Base-by-base conservation (phyloP, 2,329 filamentous ascomycete genomes). In the Bisporella sp. region DNA sequence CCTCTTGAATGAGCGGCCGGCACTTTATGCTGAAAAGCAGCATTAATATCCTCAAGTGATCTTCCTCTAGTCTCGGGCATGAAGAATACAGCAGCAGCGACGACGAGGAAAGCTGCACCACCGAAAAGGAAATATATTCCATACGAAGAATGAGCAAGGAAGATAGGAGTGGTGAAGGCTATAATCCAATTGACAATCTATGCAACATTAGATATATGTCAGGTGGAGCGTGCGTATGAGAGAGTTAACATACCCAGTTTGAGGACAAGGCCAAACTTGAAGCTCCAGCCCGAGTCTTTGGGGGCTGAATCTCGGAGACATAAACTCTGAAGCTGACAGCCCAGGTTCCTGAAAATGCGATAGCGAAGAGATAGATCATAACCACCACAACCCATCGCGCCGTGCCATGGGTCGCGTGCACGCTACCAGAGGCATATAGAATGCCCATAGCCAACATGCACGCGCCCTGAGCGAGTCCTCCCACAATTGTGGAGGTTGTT, bases 301-400 rank as follows among this genome's bases (percentile, higher is more conserved):
- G 68, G 0, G 77, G 77, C 55, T 82, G 78, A 37, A 82, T 81
- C 63, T 83, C 79, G 6, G 72, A 71, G 1, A 74, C 72, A 51
- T 81, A 82, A 5, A 83, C 74, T 53, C 76, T 77, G 45, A 75
- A 68, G 0, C 73, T 70, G 11, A 84, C 74, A 0, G 69, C 78
- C 77, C 79, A 83, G 0, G 75, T 73, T 0, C 63, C 65, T 13
- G 65, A 68, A 54, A 72, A 79, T 0, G 68, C 66, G 6, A 77
- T 60, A 0, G 72, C 69, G 50, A 76, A 79, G 0, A 73, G 54
- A 58, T 73, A 79, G 13, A 79, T 73, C 5, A 65, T 64, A 1
- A 74, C 67, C 12, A 79, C 69, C 8, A 79, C 74, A 7, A 76
- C 63, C 74, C 76, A 79, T 35, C 72, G 62, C 0, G 66, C 75